Base-by-base conservation (phyloP, 805 yeast genomes). In the Candida verbasci region DNA sequence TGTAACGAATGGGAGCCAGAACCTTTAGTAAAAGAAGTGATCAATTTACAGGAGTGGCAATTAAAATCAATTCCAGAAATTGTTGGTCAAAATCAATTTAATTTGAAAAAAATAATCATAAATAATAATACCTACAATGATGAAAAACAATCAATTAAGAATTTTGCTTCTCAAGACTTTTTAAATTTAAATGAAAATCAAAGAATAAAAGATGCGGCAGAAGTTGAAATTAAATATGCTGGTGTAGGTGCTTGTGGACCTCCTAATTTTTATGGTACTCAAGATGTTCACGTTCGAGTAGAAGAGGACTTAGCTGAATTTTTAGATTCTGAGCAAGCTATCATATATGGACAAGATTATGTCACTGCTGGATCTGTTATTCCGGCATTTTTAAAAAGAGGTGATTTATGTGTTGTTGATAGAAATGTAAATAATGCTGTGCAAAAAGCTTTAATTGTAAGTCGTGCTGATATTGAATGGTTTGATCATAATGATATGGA, bases 211-310 rank as follows among this genome's bases (percentile, higher is more conserved):
- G 57, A 67, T 15, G 72, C 68, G 9, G 87, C 88, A 4, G 70
- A 75, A 35, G 56, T 65, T 21, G 70, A 78, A 16, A 78, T 93
- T 42, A 67, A 68, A 31, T 68, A 70, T 40, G 78, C 83, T 41
- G 98, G 98, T 55, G 97, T 93, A 35, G 98, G 98, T 45, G 91
- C 97, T 1, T 93, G 98, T 68, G 96, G 97, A 27, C 97, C 98
- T 4, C 95, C 97, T 29, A 95, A 95, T 39, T 93, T 93, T 52
- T 93, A 89, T 58, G 98, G 98, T 43, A 84, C 88, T 42, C 96
- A 88, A 60, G 96, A 88, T 55, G 87, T 81, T 29, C 98, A 93
- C 55, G 80, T 79, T 38, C 72, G 82, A 49, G 69, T 86, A 39
- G 95, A 88, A 56, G 78, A 78, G 49, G 83, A 79, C 43, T 61